Evolutionary conservation across 177 flowering plant species (phyloP).

Genomic region (Vitis hybrid): DNA sequence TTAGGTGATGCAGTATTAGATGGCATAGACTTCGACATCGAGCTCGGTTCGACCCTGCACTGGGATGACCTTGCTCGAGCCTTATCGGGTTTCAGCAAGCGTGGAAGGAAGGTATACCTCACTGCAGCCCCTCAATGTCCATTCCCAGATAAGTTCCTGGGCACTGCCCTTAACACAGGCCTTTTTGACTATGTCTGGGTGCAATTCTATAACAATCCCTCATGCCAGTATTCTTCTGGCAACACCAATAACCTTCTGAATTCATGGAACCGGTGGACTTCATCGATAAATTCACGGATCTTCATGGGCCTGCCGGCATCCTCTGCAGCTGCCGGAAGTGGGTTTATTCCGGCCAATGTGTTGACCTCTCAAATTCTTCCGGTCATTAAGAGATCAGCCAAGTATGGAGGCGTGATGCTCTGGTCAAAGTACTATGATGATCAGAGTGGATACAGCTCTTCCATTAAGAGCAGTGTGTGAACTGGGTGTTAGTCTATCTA

Average conservation of each 20-base stretch:
- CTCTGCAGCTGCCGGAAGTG: constrained; percentile 13
- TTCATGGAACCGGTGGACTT: constrained; percentile 17
- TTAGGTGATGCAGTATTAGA: constrained; percentile 23
- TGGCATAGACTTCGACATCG: constrained; percentile 54
- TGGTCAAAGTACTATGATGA: constrained; percentile 11
- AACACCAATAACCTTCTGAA: background rate
- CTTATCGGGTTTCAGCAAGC: constrained; percentile 16
- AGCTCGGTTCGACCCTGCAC: constrained; percentile 26
- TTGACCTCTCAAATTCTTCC: constrained; percentile 14
- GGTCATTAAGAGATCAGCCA: constrained; percentile 6
- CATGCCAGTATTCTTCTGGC: constrained; percentile 28
- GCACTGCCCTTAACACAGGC: constrained; percentile 25
- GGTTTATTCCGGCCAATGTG: constrained; percentile 10
- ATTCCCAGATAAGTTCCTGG: constrained; percentile 25
- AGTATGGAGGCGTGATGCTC: constrained; percentile 22
- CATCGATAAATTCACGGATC: background rate
- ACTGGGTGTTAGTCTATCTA: background rate
- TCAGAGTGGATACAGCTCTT: constrained; percentile 9
- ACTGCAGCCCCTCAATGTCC: constrained; percentile 40
- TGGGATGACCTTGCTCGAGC: constrained; percentile 32
- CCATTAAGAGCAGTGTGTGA: constrained; percentile 3
- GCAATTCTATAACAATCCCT: constrained; percentile 40
- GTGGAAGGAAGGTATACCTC: constrained; percentile 27
- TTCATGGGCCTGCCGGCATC: constrained; percentile 17
- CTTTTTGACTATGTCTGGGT: constrained; percentile 43